These are phyloP conservation scores for Aspergillus panamensis DNA, from an alignment of 495 filamentous ascomycete genomes.

Conservation along the genomic window DNA sequence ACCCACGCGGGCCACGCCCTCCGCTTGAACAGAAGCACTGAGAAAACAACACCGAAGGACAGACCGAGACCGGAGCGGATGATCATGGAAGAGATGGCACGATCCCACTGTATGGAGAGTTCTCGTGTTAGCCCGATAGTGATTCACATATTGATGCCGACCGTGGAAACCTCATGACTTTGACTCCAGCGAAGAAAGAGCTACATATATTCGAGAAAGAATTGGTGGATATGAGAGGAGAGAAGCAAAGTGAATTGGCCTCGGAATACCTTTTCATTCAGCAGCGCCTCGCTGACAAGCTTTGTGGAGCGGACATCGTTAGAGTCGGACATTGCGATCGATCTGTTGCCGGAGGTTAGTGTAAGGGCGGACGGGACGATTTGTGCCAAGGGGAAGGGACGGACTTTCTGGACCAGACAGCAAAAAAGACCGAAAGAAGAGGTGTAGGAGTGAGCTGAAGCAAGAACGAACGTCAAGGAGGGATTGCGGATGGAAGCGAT, in stretches of 20 bases:
- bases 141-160: not conserved
- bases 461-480: slow-evolving; percentile 23
- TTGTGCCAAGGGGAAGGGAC: not conserved
- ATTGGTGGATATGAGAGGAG: not conserved
- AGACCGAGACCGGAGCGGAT: slow-evolving; percentile 93
- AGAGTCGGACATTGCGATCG: slow-evolving; percentile 54
- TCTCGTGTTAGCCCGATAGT: slow-evolving; percentile 9
- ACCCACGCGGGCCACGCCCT: slow-evolving; percentile 93
- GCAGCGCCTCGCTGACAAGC: slow-evolving; percentile 86
- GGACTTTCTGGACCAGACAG: slow-evolving; percentile 16
- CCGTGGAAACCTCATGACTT: not conserved
- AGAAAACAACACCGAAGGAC: slow-evolving; percentile 96
- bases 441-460: slow-evolving; percentile 17
- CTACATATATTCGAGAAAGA: too few relatives aligned
- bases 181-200: not conserved
- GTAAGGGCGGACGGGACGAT: not conserved
- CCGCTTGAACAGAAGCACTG: slow-evolving; percentile 94
- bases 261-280: slow-evolving; percentile 84
- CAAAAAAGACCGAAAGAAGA: slow-evolving; percentile 4
- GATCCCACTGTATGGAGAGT: slow-evolving; percentile 76
- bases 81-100: slow-evolving; percentile 90
- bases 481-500: slow-evolving; percentile 27
- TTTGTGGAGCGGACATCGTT: slow-evolving; percentile 56
- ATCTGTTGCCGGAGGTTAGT: slow-evolving; percentile 23
- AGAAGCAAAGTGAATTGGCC: not conserved